Evolutionary conservation across 2,329 filamentous ascomycete species (phyloP).

Genomic region (Ascochyta clinopodiicola): DNA sequence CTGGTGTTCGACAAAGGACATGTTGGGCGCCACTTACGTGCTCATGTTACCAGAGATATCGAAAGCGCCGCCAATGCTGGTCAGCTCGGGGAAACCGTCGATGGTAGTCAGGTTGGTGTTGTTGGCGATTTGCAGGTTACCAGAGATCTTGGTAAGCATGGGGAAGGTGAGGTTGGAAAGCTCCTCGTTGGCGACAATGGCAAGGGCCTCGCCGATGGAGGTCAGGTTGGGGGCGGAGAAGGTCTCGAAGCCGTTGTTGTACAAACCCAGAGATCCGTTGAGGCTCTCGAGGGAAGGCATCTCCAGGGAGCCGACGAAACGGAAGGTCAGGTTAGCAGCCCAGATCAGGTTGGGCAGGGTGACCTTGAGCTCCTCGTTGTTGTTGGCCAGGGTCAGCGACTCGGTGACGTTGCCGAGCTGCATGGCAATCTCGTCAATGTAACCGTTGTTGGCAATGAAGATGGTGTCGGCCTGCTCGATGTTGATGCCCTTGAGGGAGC

Average conservation of each 20-base stretch:
- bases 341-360: constrained; percentile 78
- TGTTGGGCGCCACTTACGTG: constrained; percentile 65
- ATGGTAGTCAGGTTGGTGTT: constrained; percentile 77
- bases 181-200: constrained; percentile 63
- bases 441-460: constrained; percentile 84
- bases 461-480: constrained; percentile 74
- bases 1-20: no score
- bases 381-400: constrained; percentile 76
- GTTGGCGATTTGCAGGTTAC: constrained; percentile 86
- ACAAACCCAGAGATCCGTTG: constrained; percentile 82
- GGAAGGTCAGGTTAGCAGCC: constrained; percentile 81
- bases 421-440: constrained; percentile 77
- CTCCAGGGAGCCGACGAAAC: constrained; percentile 76
- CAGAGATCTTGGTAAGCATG: constrained; percentile 70
- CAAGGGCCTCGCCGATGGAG: constrained; percentile 63
- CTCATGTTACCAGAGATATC: constrained; percentile 85
- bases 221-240: constrained; percentile 76
- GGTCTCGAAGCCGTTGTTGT: constrained; percentile 73
- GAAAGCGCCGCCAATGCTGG: constrained; percentile 77
- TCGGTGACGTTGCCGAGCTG: constrained; percentile 77
- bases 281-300: constrained; percentile 76
- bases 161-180: constrained; percentile 79
- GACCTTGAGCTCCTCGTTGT: constrained; percentile 74
- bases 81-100: constrained; percentile 70
- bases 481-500: constrained; percentile 79